phyloP scores from a whole-genome alignment of 768 basidiomycete genomes.

The Rhizopogon rudus region DNA sequence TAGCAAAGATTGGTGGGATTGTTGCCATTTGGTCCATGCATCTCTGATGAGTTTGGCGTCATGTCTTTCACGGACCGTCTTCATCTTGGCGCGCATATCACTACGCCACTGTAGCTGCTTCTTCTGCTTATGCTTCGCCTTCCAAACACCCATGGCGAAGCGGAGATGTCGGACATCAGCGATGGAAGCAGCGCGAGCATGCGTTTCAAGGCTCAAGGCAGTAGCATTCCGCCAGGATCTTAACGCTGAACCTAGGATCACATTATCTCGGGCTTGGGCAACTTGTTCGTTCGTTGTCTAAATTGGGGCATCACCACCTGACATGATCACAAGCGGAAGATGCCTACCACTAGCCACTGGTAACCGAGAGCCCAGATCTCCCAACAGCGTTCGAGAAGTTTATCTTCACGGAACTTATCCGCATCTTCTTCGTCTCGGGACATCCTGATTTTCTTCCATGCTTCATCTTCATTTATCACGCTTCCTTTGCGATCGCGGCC shows the following conservation, averaged over 20 bases:
- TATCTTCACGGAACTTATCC: conserved; percentile 59
- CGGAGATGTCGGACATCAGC: conserved; percentile 42
- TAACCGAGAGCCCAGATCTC: conserved; percentile 70
- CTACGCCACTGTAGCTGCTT: conserved; percentile 57
- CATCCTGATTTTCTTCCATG: conserved; percentile 74
- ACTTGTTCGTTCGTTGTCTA: conserved; percentile 75
- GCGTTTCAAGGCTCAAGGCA: conserved; percentile 31
- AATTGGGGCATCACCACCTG: conserved; percentile 8
- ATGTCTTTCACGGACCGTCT: conserved; percentile 48
- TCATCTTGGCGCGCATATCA: conserved; percentile 72
- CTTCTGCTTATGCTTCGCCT: conserved; percentile 44
- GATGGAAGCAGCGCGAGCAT: conserved; percentile 37
- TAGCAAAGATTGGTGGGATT: conserved; percentile 44
- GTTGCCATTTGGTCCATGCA: conserved; percentile 66
- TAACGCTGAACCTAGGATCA: conserved; percentile 54
- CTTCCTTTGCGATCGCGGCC: conserved; percentile 40
- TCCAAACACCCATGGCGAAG: conserved; percentile 48
- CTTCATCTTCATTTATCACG: conserved; percentile 64
- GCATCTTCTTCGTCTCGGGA: conserved; percentile 68
- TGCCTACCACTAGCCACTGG: conserved; percentile 68
- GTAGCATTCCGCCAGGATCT: conserved; percentile 55
- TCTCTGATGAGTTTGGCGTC: conserved; percentile 50
- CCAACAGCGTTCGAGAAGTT: conserved; percentile 66
- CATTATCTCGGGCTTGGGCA: conserved; percentile 58
- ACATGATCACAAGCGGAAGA: conserved; percentile 8